These are phyloP conservation scores for Saccharomycopsis selenospora DNA, from an alignment of 805 yeast genomes.

Conservation along the genomic window DNA sequence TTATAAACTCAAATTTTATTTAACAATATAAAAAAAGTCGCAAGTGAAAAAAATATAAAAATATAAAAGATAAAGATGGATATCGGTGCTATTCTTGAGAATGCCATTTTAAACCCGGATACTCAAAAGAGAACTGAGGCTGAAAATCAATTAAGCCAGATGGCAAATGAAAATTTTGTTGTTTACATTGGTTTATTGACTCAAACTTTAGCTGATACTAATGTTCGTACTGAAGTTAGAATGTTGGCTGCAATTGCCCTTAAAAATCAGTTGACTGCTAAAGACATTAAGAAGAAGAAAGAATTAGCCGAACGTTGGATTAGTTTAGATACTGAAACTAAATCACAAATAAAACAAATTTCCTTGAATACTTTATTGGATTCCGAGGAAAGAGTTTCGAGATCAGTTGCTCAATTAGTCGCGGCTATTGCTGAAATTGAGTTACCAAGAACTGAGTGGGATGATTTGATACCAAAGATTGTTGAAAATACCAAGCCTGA, in stretches of 20 bases:
- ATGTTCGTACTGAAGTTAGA: slow-evolving; percentile 68
- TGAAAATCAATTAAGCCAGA: slow-evolving; percentile 63
- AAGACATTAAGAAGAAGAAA: slow-evolving; percentile 53
- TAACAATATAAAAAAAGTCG: too few species aligned
- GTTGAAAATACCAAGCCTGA: slow-evolving; percentile 81
- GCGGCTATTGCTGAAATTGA: slow-evolving; percentile 97
- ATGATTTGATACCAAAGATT: slow-evolving; percentile 71
- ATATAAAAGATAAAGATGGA: slow-evolving; percentile 47
- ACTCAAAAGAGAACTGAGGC: slow-evolving; percentile 65
- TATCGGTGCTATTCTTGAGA: slow-evolving; percentile 65
- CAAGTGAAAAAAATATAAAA: too few species aligned
- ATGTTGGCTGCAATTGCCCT: slow-evolving; percentile 84
- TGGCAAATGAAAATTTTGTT: slow-evolving; percentile 70
- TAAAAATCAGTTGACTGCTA: slow-evolving; percentile 83
- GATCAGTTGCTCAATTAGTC: slow-evolving; percentile 85
- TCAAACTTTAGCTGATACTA: slow-evolving; percentile 60
- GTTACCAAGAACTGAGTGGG: slow-evolving; percentile 83
- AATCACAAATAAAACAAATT: slow-evolving; percentile 56
- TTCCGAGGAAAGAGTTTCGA: slow-evolving; percentile 70
- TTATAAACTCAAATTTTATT: too few species aligned
- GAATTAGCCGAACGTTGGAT: slow-evolving; percentile 73
- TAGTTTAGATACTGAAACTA: slow-evolving; percentile 45
- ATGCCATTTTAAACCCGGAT: slow-evolving; percentile 66
- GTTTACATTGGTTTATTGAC: slow-evolving; percentile 66
- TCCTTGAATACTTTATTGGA: slow-evolving; percentile 59